These are phyloP conservation scores for Vararia minispora DNA, from an alignment of 768 basidiomycete species.

Conservation along the genomic window DNA sequence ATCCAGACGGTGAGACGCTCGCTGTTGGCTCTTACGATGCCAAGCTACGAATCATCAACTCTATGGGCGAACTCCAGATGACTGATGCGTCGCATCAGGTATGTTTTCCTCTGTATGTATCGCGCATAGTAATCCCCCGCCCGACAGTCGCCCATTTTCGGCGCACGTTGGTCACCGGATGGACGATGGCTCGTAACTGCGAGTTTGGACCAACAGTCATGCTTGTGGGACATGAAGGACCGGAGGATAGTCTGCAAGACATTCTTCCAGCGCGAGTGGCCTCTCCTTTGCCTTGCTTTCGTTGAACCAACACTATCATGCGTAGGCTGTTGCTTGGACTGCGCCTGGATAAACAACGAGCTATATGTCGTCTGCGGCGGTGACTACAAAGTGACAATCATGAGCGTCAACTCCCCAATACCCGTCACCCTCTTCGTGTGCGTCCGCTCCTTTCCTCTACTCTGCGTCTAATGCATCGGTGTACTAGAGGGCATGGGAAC, in stretches of 20 bases:
- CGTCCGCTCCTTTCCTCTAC: conserved; percentile 16
- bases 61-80: conserved; percentile 49
- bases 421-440: conserved; percentile 54
- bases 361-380: conserved; percentile 68
- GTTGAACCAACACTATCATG: too few species aligned
- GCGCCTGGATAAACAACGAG: conserved; percentile 66
- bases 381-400: conserved; percentile 51
- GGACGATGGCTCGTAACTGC: conserved; percentile 68
- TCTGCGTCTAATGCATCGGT: not conserved
- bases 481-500: conserved; percentile 65
- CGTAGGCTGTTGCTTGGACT: conserved; percentile 67
- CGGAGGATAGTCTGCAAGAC: too few species aligned
- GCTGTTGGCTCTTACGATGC: conserved; percentile 75
- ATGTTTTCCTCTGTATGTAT: conserved; percentile 4
- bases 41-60: conserved; percentile 53
- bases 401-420: conserved; percentile 38
- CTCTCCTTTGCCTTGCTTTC: too few species aligned
- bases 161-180: conserved; percentile 62
- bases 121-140: too few species aligned
- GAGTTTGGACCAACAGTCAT: conserved; percentile 66
- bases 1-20: conserved; percentile 55
- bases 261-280: too few species aligned
- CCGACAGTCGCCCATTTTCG: conserved; percentile 70
- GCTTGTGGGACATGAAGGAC: conserved; percentile 66
- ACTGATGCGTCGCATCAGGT: conserved; percentile 57